A percentile compares a stretch with the other conserved stretches of the same genome.
These are phyloP conservation scores for Lipomyces mesembrius DNA, from an alignment of 805 yeast species.

Conservation along the genomic window DNA sequence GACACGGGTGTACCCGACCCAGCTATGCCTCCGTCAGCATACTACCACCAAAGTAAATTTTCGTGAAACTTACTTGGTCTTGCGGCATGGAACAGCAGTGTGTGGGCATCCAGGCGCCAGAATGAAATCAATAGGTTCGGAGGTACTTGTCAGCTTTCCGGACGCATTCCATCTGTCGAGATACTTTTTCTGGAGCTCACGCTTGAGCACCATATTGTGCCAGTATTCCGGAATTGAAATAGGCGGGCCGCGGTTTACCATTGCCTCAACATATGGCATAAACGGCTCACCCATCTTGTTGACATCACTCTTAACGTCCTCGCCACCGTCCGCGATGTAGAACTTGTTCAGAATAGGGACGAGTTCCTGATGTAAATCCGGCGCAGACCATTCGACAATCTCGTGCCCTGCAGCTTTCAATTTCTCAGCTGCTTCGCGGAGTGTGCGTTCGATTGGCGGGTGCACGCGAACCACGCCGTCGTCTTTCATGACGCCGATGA, in stretches of 20 bases:
- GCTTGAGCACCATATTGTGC: slow-evolving; percentile 38
- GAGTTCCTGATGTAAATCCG: slow-evolving; percentile 45
- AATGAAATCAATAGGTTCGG: slow-evolving; percentile 55
- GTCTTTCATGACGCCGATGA: slow-evolving; percentile 54
- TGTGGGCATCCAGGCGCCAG: slow-evolving; percentile 56
- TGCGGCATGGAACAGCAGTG: slow-evolving; percentile 49
- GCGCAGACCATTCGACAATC: slow-evolving; percentile 56
- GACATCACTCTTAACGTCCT: slow-evolving; percentile 43
- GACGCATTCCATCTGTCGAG: slow-evolving; percentile 53
- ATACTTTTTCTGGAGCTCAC: slow-evolving; percentile 49
- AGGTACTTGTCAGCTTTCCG: slow-evolving; percentile 46
- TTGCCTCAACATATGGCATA: slow-evolving; percentile 49
- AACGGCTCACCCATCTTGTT: slow-evolving; percentile 53
- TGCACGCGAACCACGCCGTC: slow-evolving; percentile 57
- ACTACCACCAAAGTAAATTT: no score
- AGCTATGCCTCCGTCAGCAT: slow-evolving; percentile 11
- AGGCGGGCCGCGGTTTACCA: slow-evolving; percentile 44
- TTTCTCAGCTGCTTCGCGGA: slow-evolving; percentile 58
- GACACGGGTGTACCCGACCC: slow-evolving; percentile 41
- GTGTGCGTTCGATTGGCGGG: slow-evolving; percentile 59
- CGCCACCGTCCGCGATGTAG: slow-evolving; percentile 55
- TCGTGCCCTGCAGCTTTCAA: slow-evolving; percentile 63
- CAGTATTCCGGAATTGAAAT: slow-evolving; percentile 49
- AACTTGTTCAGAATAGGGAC: slow-evolving; percentile 47
- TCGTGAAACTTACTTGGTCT: slow-evolving; percentile 43